Evolutionary conservation across 2,329 filamentous ascomycete genomes (phyloP), one percentile per base, ranked within the genome.

Genomic region (Tolypocladium tropicale): DNA sequence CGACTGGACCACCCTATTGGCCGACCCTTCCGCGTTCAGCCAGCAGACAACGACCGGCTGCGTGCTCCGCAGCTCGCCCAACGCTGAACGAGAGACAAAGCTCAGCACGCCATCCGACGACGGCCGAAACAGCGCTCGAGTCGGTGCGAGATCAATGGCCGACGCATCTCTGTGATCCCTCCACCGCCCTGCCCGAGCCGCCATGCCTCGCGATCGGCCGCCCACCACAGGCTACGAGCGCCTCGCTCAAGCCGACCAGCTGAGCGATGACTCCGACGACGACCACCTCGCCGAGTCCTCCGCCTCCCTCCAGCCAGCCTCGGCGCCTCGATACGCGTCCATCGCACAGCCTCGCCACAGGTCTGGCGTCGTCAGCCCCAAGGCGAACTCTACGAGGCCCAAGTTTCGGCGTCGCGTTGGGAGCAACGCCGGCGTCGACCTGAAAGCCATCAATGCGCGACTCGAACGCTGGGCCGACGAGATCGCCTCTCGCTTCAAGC

Each of bases 401-500:
- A 77, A 76, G 63, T 74, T 77, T 60, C 73, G 73, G 63, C 74
- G 64, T 67, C 77, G 74, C 63, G 73, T 67, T 63, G 80, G 70
- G 62, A 88, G 89, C 68, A 94, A 92, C 64, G 90, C 90, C 23
- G 93, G 92, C 3, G 93, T 99, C 21, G 94, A 99, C 67, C 89
- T 99, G 68, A 97, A 97, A 70, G 94, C 94, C 58, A 97, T 99
- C 73, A 99, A 99, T 72, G 92, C 93, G 57, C 82, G 94, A 28
- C 77, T 99, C 30, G 94, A 99, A 74, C 82, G 89, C 68, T 99
- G 94, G 94, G 94, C 94, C 18, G 94, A 97, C 64, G 94, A 99
- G 74, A 97, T 99, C 66, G 92, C 94, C 33, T 89, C 90, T 63
- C 94, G 95, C 65, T 97, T 99, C 80, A 97, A 96, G 76, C 89